A percentile compares a stretch with the other conserved stretches of the same genome.
Conservation (phyloP, 108 stramenopile species). For the Parietichytrium sp. region DNA sequence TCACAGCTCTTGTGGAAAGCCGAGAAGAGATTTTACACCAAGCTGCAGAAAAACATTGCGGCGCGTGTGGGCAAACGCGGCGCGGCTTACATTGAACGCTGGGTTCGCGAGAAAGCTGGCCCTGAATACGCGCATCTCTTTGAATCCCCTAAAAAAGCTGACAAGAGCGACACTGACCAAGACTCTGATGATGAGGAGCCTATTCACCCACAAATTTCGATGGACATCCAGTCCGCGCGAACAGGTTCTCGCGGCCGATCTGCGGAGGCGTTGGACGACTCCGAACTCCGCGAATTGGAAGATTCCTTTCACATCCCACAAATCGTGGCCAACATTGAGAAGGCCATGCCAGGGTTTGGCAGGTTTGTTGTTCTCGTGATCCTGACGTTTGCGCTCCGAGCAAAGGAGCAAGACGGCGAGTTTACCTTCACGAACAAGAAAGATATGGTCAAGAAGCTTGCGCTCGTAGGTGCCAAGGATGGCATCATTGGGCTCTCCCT, state of each 20-base stretch:
- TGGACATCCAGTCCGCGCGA: too few relatives aligned
- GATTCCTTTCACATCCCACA: constrained; percentile 6
- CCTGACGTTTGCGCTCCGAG: neutral
- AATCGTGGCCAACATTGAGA: neutral
- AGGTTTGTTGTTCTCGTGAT: neutral
- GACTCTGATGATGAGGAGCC: too few relatives aligned
- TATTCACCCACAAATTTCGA: too few relatives aligned
- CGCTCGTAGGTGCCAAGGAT: constrained; percentile 32
- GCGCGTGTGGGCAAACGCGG: neutral
- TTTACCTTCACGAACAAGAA: neutral
- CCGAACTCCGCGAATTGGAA: neutral
- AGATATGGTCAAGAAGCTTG: constrained; percentile 31
- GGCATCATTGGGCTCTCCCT: constrained; percentile 14
- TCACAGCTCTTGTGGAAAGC: constrained; percentile 7
- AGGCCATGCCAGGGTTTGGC: constrained; percentile 1
- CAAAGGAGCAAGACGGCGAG: neutral
- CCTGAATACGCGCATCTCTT: too few relatives aligned
- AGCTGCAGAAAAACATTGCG: constrained; percentile 6
- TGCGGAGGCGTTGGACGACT: neutral
- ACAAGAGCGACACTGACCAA: too few relatives aligned
- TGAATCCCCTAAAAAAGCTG: too few relatives aligned
- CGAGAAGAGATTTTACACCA: constrained; percentile 11
- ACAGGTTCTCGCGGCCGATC: too few relatives aligned
- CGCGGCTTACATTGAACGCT: neutral
- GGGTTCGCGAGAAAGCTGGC: neutral